These are phyloP conservation scores for Noccaea caerulescens DNA, from an alignment of 345 rosid species.

Conservation along the genomic window DNA sequence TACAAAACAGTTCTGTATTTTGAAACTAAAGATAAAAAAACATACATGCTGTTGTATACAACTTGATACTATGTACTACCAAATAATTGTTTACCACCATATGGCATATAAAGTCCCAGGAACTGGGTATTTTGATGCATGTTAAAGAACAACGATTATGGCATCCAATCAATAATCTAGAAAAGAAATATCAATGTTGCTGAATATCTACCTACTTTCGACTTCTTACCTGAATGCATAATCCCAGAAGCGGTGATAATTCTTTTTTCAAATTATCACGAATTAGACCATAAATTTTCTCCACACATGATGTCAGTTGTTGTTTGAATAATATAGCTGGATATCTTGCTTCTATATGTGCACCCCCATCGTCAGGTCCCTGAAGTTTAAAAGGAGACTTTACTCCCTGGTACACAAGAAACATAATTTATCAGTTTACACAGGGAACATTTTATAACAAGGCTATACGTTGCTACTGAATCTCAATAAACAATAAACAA, in stretches of 20 bases:
- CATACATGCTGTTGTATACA: constrained; percentile 1
- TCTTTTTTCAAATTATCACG: constrained; percentile 97
- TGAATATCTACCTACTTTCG: constrained; percentile 12
- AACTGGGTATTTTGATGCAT: constrained; percentile 24
- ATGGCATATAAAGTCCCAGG: constrained; percentile 1
- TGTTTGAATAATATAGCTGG: constrained; percentile 94
- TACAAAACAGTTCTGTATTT: not conserved
- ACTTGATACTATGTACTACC: constrained; percentile 9
- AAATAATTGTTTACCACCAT: constrained; percentile 5
- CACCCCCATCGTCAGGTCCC: constrained; percentile 72
- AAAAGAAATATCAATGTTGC: constrained; percentile 16
- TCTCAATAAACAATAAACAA: constrained; percentile 3
- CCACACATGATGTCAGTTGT: constrained; percentile 96
- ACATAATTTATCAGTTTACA: constrained; percentile 31
- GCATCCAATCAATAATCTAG: constrained; percentile 20
- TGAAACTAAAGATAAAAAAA: constrained; percentile 16
- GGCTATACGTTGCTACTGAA: constrained; percentile 20
- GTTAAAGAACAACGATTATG: constrained; percentile 16
- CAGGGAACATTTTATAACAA: not conserved
- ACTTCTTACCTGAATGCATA: constrained; percentile 83
- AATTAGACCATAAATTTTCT: constrained; percentile 95
- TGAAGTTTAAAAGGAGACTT: constrained; percentile 79
- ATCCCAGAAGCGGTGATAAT: constrained; percentile 73
- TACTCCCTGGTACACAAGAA: constrained; percentile 57
- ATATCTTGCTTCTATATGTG: constrained; percentile 94